Evolutionary conservation across 148 eudicot genomes (phyloP), one percentile per base, ranked within the genome.

Genomic region (Vaccinium vitisidaea): DNA sequence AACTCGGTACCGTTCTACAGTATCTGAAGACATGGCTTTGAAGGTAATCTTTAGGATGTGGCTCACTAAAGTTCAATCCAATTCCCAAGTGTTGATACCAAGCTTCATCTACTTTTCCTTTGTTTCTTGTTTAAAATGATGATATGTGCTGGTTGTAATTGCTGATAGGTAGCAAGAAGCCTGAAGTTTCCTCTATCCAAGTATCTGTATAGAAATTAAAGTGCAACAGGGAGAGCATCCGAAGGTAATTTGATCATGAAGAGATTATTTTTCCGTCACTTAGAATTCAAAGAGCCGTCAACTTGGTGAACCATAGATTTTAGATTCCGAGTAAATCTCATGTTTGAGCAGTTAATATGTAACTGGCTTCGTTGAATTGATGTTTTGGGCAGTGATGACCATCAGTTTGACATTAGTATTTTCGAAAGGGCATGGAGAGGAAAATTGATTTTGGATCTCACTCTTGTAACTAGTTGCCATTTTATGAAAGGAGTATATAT

Each of bases 151-250:
- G 23, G 69, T 27, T 53, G 53, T 52, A 78, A 83, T 85, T 83
- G 79, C 15, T 90, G 73, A 83, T 86, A 97, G 99, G 90, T 97
- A 50, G 99, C 98, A 84, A 93, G 93, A 87, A 97, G 94, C 89
- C 88, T 97, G 80, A 92, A 94, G 87, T 97, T 97, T 86, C 98
- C 99, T 83, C 90, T 97, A 67, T 90, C 96, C 39, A 94, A 92
- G 87, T 95, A 97, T 88, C 77, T 95, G 84, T 92, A 88, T 78
- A 91, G 98, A 92, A 83, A 89, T 84, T 92, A 82, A 85, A 79
- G 10, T 39, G 76, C 6, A 27, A 75, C 9, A 30, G 39, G 46
- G 69, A 50, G 39, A 74, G 80, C 53, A 77, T 77, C 36, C 19
- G 8, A 78, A 54, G 85, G 43, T 36, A 78, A 75, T 69, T 49